Conservation (phyloP, 129 eudicot species). For the Deinandra increscens region DNA sequence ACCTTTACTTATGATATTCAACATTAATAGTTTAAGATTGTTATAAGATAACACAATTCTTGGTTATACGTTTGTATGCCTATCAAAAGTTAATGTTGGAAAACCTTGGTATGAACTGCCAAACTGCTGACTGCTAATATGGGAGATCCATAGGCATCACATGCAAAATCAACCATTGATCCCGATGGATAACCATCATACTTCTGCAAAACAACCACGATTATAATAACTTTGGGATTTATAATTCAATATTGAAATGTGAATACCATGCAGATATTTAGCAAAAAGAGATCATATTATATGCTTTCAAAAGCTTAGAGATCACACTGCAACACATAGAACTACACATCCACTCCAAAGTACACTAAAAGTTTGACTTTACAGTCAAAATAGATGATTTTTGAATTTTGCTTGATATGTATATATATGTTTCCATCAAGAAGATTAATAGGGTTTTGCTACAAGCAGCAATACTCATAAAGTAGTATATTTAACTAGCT, state of each 20-base stretch:
- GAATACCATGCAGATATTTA: not conserved
- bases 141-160: conserved; percentile 86
- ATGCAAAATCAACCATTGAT: conserved; percentile 96
- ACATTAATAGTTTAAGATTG: not conserved
- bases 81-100: conserved; percentile 10
- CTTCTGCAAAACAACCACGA: conserved; percentile 53
- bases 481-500: not conserved
- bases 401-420: no score
- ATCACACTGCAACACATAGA: not conserved
- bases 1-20: conserved; percentile 18
- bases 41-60: not conserved
- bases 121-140: conserved; percentile 89
- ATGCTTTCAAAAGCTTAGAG: not conserved
- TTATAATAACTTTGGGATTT: not conserved
- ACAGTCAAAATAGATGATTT: not conserved
- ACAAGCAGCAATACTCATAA: not conserved
- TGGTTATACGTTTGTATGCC: conserved; percentile 12
- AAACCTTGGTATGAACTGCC: conserved; percentile 93
- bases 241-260: not conserved
- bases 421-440: not conserved
- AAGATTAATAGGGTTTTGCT: not conserved
- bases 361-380: conserved; percentile 8
- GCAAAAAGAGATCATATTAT: not conserved
- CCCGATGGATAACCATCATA: conserved; percentile 85
- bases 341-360: not conserved